Percentiles rank a stretch among this genome's conserved stretches.
phyloP scores from a whole-genome alignment of 768 basidiomycete genomes.

The Lactarius sp. region DNA sequence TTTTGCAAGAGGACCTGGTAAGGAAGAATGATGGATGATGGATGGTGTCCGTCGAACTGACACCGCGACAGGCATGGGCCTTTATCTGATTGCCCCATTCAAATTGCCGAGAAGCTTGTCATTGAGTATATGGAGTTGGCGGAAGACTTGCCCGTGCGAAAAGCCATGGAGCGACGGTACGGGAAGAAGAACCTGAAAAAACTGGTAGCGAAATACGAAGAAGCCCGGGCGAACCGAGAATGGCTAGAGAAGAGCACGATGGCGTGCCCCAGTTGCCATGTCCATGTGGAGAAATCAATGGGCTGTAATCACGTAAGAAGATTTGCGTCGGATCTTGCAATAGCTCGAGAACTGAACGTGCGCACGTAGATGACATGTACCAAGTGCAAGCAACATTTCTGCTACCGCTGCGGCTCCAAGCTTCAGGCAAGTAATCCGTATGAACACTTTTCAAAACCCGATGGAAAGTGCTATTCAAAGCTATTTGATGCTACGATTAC shows the following conservation, averaged over 20 bases:
- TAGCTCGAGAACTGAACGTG: background rate
- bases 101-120: conserved; percentile 60
- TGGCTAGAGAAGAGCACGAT: conserved; percentile 71
- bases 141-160: conserved; percentile 47
- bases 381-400: conserved; percentile 75
- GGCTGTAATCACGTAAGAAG: conserved; percentile 82
- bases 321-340: background rate
- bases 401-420: conserved; percentile 68
- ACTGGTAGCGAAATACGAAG: conserved; percentile 58
- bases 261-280: conserved; percentile 66
- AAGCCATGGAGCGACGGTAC: conserved; percentile 54
- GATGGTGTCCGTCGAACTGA: background rate
- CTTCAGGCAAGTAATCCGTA: conserved; percentile 54
- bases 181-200: conserved; percentile 56
- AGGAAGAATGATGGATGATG: conserved; percentile 24
- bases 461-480: conserved; percentile 53
- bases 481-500: conserved; percentile 51
- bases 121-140: conserved; percentile 58
- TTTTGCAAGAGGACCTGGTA: conserved; percentile 81
- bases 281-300: conserved; percentile 66
- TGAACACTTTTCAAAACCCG: conserved; percentile 56
- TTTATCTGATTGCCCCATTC: conserved; percentile 62
- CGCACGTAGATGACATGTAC: conserved; percentile 63
- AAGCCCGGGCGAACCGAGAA: conserved; percentile 67
- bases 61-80: conserved; percentile 67